Percentiles rank a stretch among this genome's conserved stretches.
Conservation (phyloP, 192 early-diverging fungal species). For the Neocallimastix lanati region DNA sequence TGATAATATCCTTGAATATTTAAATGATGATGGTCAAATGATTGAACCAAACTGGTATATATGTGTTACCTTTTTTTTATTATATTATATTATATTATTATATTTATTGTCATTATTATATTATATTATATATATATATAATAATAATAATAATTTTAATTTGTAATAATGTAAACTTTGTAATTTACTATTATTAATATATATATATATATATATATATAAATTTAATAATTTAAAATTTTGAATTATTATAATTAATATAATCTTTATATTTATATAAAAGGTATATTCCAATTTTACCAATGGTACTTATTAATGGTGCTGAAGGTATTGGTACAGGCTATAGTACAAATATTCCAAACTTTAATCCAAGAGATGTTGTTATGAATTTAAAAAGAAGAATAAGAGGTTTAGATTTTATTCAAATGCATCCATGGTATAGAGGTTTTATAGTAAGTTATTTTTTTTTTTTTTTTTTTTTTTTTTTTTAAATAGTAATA, state of each 20-base stretch:
- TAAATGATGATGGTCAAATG: conserved; percentile 71
- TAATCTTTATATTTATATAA: too few relatives aligned
- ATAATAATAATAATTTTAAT: too few relatives aligned
- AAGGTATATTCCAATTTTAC: conserved; percentile 72
- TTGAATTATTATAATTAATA: too few relatives aligned
- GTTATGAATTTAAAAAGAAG: conserved; percentile 63
- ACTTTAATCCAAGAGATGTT: conserved; percentile 75
- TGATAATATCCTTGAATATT: conserved; percentile 60
- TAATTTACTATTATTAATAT: not conserved
- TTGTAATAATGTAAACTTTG: too few relatives aligned
- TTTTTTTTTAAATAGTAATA: too few relatives aligned
- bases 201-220: not conserved
- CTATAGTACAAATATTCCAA: conserved; percentile 44
- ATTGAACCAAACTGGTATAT: conserved; percentile 83
- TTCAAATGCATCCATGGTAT: conserved; percentile 81
- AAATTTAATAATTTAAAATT: too few relatives aligned
- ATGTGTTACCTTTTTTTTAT: too few relatives aligned
- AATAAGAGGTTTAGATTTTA: conserved; percentile 52
- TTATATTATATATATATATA: too few relatives aligned
- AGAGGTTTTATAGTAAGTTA: conserved; percentile 55
- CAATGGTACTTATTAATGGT: conserved; percentile 88
- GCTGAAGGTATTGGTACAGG: conserved; percentile 90
- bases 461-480: too few relatives aligned
- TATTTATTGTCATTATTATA: too few relatives aligned
- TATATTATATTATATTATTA: too few relatives aligned